Evolutionary conservation across 768 basidiomycete species (phyloP).

Genomic region (Lentinula sp.): DNA sequence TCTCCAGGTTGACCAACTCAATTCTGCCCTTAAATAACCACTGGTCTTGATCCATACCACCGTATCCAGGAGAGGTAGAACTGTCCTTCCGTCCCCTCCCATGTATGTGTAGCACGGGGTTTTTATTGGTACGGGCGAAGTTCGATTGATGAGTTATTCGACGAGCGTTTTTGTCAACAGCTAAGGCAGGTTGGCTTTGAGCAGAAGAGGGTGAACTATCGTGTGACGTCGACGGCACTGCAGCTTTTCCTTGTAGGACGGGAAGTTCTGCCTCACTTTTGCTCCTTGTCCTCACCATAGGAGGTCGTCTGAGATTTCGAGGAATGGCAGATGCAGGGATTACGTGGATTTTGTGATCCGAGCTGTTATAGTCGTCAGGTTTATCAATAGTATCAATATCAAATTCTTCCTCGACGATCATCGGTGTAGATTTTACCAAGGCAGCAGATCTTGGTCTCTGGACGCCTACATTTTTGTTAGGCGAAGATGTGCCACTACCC

Average conservation of each 20-base stretch:
- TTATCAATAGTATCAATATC: slow-evolving; percentile 12
- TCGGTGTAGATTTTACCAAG: neutral
- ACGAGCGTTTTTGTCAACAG: neutral
- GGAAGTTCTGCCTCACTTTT: slow-evolving; percentile 58
- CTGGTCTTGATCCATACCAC: slow-evolving; percentile 41
- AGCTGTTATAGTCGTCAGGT: neutral
- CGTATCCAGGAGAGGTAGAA: neutral
- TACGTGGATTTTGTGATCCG: neutral
- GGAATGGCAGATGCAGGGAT: neutral
- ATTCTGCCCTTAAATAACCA: slow-evolving; percentile 71
- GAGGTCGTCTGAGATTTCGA: slow-evolving; percentile 14
- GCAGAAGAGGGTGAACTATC: neutral
- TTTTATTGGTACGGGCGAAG: neutral
- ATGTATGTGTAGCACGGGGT: neutral
- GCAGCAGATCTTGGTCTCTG: neutral
- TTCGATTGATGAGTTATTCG: neutral
- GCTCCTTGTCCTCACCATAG: slow-evolving; percentile 41
- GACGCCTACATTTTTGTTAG: slow-evolving; percentile 10
- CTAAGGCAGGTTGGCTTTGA: neutral
- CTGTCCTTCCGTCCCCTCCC: neutral
- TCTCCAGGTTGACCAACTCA: slow-evolving; percentile 70
- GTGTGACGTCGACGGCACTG: neutral
- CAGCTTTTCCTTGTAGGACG: slow-evolving; percentile 2
- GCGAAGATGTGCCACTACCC: slow-evolving; percentile 7
- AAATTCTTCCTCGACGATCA: slow-evolving; percentile 11